A percentile compares a stretch with the other conserved stretches of the same genome.
phyloP scores from a whole-genome alignment of 805 yeast genomes.

The Lachancea lanzarotensis region DNA sequence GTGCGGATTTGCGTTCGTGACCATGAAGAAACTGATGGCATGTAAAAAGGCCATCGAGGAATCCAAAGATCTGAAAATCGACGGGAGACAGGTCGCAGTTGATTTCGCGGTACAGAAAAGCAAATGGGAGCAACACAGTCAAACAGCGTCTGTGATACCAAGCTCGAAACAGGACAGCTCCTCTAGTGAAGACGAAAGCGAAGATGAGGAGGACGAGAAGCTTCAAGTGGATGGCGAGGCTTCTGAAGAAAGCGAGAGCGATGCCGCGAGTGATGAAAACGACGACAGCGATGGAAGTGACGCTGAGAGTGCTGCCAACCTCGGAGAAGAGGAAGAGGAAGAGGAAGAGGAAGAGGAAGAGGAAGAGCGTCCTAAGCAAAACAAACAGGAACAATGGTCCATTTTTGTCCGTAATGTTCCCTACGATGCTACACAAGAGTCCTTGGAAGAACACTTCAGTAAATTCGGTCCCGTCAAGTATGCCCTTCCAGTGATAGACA shows the following conservation, averaged over 20 bases:
- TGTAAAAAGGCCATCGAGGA: slow-evolving; percentile 81
- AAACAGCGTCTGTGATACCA: slow-evolving; percentile 33
- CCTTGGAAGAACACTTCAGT: slow-evolving; percentile 66
- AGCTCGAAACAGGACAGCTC: slow-evolving; percentile 26
- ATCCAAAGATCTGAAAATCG: slow-evolving; percentile 67
- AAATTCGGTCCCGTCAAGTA: slow-evolving; percentile 84
- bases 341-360: slow-evolving; percentile 8
- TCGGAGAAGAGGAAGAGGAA: no score
- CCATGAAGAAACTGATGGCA: slow-evolving; percentile 70
- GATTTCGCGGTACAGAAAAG: slow-evolving; percentile 88
- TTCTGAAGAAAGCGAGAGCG: slow-evolving; percentile 14
- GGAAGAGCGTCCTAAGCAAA: slow-evolving; percentile 37
- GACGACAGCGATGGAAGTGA: slow-evolving; percentile 21
- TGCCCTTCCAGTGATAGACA: slow-evolving; percentile 90
- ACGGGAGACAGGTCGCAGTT: slow-evolving; percentile 87
- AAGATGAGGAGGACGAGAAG: slow-evolving; percentile 26
- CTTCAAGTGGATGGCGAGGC: slow-evolving; percentile 9
- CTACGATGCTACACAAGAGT: slow-evolving; percentile 83
- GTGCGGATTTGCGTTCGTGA: slow-evolving; percentile 92
- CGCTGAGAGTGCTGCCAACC: slow-evolving; percentile 23
- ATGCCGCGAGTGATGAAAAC: slow-evolving; percentile 24
- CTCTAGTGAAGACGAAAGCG: slow-evolving; percentile 14
- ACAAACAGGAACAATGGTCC: slow-evolving; percentile 64
- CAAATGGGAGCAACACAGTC: slow-evolving; percentile 63
- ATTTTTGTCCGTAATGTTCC: slow-evolving; percentile 90